phyloP scores from a whole-genome alignment of 177 flowering plant genomes.

The Tripterygium wilfordii region DNA sequence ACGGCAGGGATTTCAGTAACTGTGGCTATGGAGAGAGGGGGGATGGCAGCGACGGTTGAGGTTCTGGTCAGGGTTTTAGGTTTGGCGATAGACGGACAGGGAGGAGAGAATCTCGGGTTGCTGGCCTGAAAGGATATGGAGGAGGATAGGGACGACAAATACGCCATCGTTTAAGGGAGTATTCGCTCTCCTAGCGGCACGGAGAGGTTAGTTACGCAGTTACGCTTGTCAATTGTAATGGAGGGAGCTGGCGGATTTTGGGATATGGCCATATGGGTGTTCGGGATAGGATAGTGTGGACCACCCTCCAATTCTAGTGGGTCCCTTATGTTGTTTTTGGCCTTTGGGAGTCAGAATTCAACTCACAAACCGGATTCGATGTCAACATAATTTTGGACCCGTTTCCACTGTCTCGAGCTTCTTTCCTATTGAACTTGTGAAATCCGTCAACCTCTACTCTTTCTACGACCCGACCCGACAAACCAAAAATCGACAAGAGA shows the following conservation, averaged over 20 bases:
- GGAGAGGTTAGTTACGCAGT: too few species aligned
- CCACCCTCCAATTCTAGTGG: too few species aligned
- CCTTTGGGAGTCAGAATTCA: too few species aligned
- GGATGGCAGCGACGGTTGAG: conserved; percentile 27
- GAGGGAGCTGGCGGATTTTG: too few species aligned
- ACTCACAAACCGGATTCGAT: not conserved
- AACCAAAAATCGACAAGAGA: conserved; percentile 7
- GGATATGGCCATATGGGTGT: too few species aligned
- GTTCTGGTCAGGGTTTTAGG: conserved; percentile 10
- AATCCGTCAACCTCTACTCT: conserved; percentile 23
- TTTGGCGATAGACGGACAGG: conserved; percentile 8
- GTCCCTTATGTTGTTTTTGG: too few species aligned
- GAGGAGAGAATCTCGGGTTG: conserved; percentile 4
- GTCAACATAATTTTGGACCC: not conserved
- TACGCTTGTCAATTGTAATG: too few species aligned
- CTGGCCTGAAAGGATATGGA: conserved; percentile 24
- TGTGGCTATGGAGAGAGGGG: conserved; percentile 35
- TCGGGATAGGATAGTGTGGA: too few species aligned
- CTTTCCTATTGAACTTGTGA: conserved; percentile 33
- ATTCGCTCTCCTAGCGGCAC: too few species aligned
- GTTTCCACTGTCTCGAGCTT: conserved; percentile 18
- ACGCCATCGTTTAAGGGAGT: conserved; percentile 53
- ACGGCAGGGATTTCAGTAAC: conserved; percentile 26
- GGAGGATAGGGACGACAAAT: conserved; percentile 28
- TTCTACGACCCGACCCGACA: conserved; percentile 8